phyloP scores from a whole-genome alignment of 2,329 filamentous ascomycete species.

The Talaromyces amestolkiae region DNA sequence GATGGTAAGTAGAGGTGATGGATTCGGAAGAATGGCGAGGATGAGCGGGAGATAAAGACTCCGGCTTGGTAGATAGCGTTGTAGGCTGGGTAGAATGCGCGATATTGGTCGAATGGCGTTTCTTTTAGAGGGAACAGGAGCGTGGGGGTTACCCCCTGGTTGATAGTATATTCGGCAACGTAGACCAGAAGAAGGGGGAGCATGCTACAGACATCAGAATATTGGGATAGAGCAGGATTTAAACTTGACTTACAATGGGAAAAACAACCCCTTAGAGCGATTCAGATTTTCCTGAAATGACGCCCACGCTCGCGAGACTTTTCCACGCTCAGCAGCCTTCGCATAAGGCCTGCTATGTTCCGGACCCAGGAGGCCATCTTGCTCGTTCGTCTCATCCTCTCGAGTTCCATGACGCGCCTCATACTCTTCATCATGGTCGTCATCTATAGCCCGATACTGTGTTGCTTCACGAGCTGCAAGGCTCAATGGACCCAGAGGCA shows the following conservation, averaged over 20 bases:
- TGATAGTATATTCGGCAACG: constrained; percentile 94
- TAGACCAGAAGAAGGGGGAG: constrained; percentile 88
- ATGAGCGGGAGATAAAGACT: constrained; percentile 91
- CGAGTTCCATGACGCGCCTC: constrained; percentile 25
- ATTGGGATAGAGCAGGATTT: not conserved
- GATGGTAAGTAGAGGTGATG: constrained; percentile 79
- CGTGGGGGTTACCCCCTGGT: constrained; percentile 88
- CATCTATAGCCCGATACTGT: constrained; percentile 56
- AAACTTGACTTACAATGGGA: constrained; percentile 58
- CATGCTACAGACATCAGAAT: constrained; percentile 57
- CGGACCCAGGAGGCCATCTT: constrained; percentile 30
- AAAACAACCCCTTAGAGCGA: constrained; percentile 68
- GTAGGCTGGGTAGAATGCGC: constrained; percentile 92
- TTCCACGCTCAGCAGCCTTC: constrained; percentile 23
- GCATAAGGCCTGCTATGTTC: constrained; percentile 20
- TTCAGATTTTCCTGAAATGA: constrained; percentile 55
- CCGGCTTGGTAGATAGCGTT: constrained; percentile 92
- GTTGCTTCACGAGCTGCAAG: constrained; percentile 42
- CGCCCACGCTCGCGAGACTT: constrained; percentile 28
- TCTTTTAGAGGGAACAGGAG: constrained; percentile 76
- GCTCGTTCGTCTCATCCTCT: constrained; percentile 16
- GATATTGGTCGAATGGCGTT: constrained; percentile 76
- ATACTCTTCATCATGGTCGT: constrained; percentile 40
- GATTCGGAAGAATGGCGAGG: constrained; percentile 80
- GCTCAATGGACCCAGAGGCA: constrained; percentile 68